phyloP scores from a whole-genome alignment of 495 filamentous ascomycete genomes.

The Penicillium silybi region DNA sequence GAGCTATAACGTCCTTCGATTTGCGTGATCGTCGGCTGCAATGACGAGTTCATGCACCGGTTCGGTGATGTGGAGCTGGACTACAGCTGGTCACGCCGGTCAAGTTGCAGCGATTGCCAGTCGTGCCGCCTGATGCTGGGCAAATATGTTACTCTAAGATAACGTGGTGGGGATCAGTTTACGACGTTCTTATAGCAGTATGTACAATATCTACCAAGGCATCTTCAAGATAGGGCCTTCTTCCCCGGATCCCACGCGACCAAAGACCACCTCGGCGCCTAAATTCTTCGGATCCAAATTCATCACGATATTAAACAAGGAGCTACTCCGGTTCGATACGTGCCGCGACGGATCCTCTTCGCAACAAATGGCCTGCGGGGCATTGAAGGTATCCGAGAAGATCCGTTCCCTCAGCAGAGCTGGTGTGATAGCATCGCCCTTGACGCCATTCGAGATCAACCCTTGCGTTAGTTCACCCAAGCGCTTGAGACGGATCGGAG shows the following conservation, averaged over 20 bases:
- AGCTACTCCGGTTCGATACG: slow-evolving; percentile 14
- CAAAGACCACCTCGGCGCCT: slow-evolving; percentile 32
- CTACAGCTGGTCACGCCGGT: neutral
- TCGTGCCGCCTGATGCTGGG: neutral
- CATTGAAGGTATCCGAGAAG: slow-evolving; percentile 35
- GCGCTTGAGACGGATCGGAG: slow-evolving; percentile 44
- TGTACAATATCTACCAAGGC: slow-evolving; percentile 17
- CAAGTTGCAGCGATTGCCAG: slow-evolving; percentile 2
- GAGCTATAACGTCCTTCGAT: neutral
- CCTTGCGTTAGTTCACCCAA: slow-evolving; percentile 36
- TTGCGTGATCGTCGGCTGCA: slow-evolving; percentile 11
- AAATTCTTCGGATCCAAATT: slow-evolving; percentile 22
- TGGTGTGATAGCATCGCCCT: slow-evolving; percentile 18
- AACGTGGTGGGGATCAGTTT: neutral
- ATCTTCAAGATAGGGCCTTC: slow-evolving; percentile 27
- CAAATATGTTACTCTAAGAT: neutral
- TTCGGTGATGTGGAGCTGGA: neutral
- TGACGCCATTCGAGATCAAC: slow-evolving; percentile 21
- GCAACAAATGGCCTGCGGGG: slow-evolving; percentile 33
- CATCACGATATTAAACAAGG: slow-evolving; percentile 41
- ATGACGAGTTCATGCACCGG: slow-evolving; percentile 9
- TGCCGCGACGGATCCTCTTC: slow-evolving; percentile 20
- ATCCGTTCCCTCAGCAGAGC: slow-evolving; percentile 24
- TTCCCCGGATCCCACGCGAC: slow-evolving; percentile 25
- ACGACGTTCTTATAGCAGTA: neutral